Evolutionary conservation across 257 asterid species (phyloP), one percentile per base, ranked within the genome.

Genomic region (Fraxinus cuspidata): DNA sequence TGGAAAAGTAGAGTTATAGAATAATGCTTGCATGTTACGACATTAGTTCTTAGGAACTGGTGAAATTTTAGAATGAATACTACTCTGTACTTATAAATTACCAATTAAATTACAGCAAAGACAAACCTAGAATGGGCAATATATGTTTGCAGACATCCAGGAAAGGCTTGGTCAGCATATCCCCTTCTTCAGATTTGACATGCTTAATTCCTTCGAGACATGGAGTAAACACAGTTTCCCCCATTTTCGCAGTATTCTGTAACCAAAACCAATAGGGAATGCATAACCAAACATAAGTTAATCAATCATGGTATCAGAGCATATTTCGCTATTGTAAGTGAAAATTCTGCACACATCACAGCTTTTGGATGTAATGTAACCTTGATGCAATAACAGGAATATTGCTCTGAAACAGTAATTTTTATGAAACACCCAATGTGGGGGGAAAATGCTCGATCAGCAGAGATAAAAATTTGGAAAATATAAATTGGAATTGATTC

Each of bases 91-190:
- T n/a, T 8, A 58, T 29, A 58, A 58, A 74, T 60, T n/a, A 12
- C 10, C 10, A 53, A 70, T 49, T 44, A 44, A 74, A 67, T 53
- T 27, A 74, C 6, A 19, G 16, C 38, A 70, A 44, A 78, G 68
- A 74, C 74, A n/a, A 84, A 92, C 97, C 97, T 88, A 94, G 81
- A 74, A 92, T 83, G n/a, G 96, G 98, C 88, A 94, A 83, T 63
- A 92, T 74, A 70, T 78, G 92, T 85, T 82, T 94, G 96, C 98
- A 89, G 44, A 90, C 89, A 72, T 94, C 94, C 90, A 94, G 77
- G 88, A 94, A 92, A 47, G 92, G 95, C 84, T 83, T 89, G 31
- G 96, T 80, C 34, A 86, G 87, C 81, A 94, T 77, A 42, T 92
- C 98, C 58, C 96, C 98, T 40, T 85, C 80, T 38, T 89, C 96